Conservation (phyloP, 192 early-diverging fungal species). For the Jimgerdemannia flammicorona region DNA sequence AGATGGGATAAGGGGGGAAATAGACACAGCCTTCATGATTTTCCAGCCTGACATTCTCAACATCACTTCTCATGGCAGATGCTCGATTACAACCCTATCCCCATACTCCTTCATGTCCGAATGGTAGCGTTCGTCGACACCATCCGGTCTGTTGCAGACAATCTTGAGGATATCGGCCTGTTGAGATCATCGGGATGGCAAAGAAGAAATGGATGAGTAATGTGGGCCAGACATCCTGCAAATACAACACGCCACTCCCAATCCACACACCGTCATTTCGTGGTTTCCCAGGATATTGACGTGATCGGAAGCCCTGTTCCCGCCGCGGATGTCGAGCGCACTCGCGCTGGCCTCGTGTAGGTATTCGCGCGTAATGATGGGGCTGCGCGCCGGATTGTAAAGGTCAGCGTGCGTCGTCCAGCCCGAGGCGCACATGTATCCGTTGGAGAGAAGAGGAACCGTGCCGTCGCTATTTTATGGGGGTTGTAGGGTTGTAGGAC, state of each 20-base stretch:
- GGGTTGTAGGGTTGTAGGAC: not conserved
- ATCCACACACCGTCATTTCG: constrained; percentile 46
- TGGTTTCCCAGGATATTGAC: constrained; percentile 86
- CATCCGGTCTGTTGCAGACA: constrained; percentile 28
- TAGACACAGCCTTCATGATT: too few relatives aligned
- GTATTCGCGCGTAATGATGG: constrained; percentile 73
- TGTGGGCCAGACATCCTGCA: not conserved
- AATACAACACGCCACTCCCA: not conserved
- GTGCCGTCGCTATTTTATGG: constrained; percentile 69
- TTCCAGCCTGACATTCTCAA: too few relatives aligned
- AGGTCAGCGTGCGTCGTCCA: constrained; percentile 68
- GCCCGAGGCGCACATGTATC: constrained; percentile 84
- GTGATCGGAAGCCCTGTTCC: constrained; percentile 75
- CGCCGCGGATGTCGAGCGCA: constrained; percentile 67
- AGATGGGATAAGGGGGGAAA: too few relatives aligned
- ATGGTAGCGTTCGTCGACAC: constrained; percentile 30
- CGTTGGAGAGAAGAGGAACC: constrained; percentile 79
- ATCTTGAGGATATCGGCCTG: constrained; percentile 32
- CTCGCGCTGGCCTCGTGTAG: constrained; percentile 48
- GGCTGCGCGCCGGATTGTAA: constrained; percentile 76
- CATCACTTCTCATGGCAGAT: not conserved
- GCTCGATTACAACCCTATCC: constrained; percentile 13
- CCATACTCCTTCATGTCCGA: constrained; percentile 38
- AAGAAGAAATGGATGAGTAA: constrained; percentile 1
- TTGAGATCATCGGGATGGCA: not conserved